Evolutionary conservation across 1,284 basidiomycete species (phyloP), one percentile per base, ranked within the genome.

Genomic region (Ceratobasidium sp.): DNA sequence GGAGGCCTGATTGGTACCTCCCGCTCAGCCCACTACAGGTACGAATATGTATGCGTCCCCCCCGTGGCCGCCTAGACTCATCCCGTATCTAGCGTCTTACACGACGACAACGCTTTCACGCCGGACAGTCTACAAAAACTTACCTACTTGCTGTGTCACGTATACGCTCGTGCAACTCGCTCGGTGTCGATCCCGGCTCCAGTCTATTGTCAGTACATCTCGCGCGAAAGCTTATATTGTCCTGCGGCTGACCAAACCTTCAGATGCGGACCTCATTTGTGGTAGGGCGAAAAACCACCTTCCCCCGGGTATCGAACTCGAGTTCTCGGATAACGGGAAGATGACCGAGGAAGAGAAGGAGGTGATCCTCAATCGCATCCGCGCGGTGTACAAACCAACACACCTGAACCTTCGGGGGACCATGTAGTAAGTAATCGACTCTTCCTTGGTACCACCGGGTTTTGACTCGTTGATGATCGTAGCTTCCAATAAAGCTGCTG

Each of bases 211-310:
- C 46, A 74, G 76, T 58, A 14, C 68, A 11, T 19, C 16, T 1
- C 59, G 19, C 1, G 59, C 74, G 53, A 11, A 16, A 9, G 8
- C 34, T 34, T 34, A 8, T 34, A 34, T 39, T 61, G 58, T 61
- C 24, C 27, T 56, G 8, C 29, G 29, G 14, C 41, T 31, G n/a
- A 48, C 16, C 19, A 16, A 31, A 2, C 14, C 9, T 14, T 29
- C 63, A 78, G 78, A 78, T 64, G 77, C 78, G 6, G 76, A 78
- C 64, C 69, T 78, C 64, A 91, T 93, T 24, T 93, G 92, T 78
- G 85, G 89, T 1, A 85, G 92, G 6, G 91, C 91, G 0, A 91
- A 90, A 82, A 90, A 91, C 79, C 92, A 93, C 79, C 68, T 72
- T 16, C 68, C 68, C 19, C 68, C 54, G 11, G 66, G 66, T 22